Evolutionary conservation across 2,329 filamentous ascomycete genomes (phyloP).

Genomic region (Colletotrichum caudatum): DNA sequence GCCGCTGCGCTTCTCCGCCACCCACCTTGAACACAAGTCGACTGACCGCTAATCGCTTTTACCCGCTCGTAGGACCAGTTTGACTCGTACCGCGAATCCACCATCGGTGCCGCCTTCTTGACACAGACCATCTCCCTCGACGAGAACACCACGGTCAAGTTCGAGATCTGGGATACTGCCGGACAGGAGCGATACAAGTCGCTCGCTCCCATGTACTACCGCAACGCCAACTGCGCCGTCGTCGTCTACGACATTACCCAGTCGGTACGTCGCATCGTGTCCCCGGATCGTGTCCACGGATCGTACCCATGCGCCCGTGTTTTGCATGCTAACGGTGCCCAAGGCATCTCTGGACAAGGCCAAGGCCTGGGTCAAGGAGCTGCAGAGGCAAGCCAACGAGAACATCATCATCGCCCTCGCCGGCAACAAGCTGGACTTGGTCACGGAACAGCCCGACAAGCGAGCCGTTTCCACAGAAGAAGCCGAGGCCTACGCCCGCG

Average conservation of each 20-base stretch:
- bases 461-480: slow-evolving; percentile 89
- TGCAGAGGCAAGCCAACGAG: slow-evolving; percentile 98
- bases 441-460: slow-evolving; percentile 95
- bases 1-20: not conserved
- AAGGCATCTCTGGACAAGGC: slow-evolving; percentile 98
- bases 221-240: slow-evolving; percentile 98
- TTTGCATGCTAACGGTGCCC: slow-evolving; percentile 44
- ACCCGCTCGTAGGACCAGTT: slow-evolving; percentile 86
- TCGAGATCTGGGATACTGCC: slow-evolving; percentile 99
- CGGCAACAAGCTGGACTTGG: slow-evolving; percentile 97
- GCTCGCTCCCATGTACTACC: slow-evolving; percentile 98
- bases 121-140: slow-evolving; percentile 99
- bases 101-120: slow-evolving; percentile 97
- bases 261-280: slow-evolving; percentile 74
- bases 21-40: not conserved
- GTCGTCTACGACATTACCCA: slow-evolving; percentile 99
- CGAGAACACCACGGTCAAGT: slow-evolving; percentile 98
- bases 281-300: no score
- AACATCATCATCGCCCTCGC: slow-evolving; percentile 99
- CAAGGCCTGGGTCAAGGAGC: slow-evolving; percentile 98
- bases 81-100: slow-evolving; percentile 95
- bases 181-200: slow-evolving; percentile 99
- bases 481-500: slow-evolving; percentile 93
- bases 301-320: not conserved
- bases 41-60: slow-evolving; percentile 23